Base-by-base conservation (phyloP, 768 basidiomycete species). In the Leccinum obscurum region DNA sequence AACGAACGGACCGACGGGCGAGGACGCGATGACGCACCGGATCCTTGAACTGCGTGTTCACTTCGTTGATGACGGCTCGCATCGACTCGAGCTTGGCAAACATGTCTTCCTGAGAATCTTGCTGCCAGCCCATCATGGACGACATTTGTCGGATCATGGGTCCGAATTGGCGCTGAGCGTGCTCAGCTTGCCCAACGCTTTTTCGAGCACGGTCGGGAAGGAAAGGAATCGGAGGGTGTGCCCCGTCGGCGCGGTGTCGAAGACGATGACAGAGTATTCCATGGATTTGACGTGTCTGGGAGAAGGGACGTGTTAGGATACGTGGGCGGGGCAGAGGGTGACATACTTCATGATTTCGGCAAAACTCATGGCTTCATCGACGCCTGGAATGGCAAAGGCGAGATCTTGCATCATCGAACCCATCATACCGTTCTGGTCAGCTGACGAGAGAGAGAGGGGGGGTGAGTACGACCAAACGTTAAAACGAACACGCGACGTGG, bases 331-430 rank as follows among this genome's bases (percentile, higher is more conserved):
- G 11, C n/a, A n/a, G n/a, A n/a, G n/a, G n/a, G n/a, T n/a, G n/a
- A n/a, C n/a, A n/a, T n/a, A n/a, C n/a, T n/a, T n/a, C n/a, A n/a
- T n/a, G n/a, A n/a, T n/a, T n/a, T n/a, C n/a, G n/a, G n/a, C n/a
- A n/a, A n/a, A n/a, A n/a, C n/a, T n/a, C n/a, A n/a, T n/a, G n/a
- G n/a, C n/a, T n/a, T n/a, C 97, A 69, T 99, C 97, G 13, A 99
- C 96, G 77, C 97, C 97, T 0, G 97, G 97, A 59, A 99, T 98
- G 2, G 97, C 95, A 70, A 99, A 99, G 0, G 97, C 97, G 49
- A 99, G 83, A 77, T 99, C 97, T 75, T 99, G 97, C 93, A 99
- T 97, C 95, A 99, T 98, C 63, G 90, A 87, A 51, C 94, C 94
- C 96, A 98, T 98, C 81, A 96, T 95, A 11, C 90, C 89, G 69